Conservation (phyloP, 345 rosid genomes). For the Cardamine chenopodiifolia region DNA sequence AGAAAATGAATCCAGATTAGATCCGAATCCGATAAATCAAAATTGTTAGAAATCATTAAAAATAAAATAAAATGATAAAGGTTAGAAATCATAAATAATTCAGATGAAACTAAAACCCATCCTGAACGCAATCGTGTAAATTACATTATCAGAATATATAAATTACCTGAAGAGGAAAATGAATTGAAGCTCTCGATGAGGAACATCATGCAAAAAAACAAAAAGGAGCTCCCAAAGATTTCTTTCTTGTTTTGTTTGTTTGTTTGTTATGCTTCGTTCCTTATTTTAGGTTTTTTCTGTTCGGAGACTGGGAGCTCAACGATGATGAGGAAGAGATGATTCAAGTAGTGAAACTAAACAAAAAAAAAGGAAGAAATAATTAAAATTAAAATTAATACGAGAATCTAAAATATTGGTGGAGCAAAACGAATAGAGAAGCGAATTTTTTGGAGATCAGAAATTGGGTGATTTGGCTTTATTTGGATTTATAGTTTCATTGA, state of each 20-base stretch:
- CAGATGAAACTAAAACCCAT: not conserved
- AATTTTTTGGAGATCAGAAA: slow-evolving; percentile 25
- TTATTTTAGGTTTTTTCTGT: slow-evolving; percentile 26
- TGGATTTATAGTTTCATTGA: slow-evolving; percentile 36
- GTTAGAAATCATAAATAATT: not conserved
- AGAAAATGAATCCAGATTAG: slow-evolving; percentile 4
- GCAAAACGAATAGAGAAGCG: slow-evolving; percentile 35
- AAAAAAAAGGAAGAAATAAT: not conserved
- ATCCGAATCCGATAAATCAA: slow-evolving; percentile 2
- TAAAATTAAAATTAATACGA: slow-evolving; percentile 1
- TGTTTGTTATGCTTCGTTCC: not conserved
- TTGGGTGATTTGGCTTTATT: slow-evolving; percentile 24
- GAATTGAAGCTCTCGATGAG: slow-evolving; percentile 31
- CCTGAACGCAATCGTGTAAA: not conserved
- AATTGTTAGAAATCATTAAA: not conserved
- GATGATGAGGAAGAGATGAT: slow-evolving; percentile 32
- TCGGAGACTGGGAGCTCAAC: slow-evolving; percentile 38
- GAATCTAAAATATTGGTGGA: slow-evolving; percentile 29
- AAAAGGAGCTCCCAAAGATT: slow-evolving; percentile 19
- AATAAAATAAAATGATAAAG: too few relatives aligned
- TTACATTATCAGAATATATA: not conserved
- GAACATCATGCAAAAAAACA: slow-evolving; percentile 32
- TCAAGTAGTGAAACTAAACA: slow-evolving; percentile 22
- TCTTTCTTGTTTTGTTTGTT: not conserved
- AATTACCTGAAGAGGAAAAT: slow-evolving; percentile 42